Percentiles rank a stretch among this genome's conserved stretches.
Evolutionary conservation across 306 rosid species (phyloP).

Genomic region (Erythrophleum fordii): DNA sequence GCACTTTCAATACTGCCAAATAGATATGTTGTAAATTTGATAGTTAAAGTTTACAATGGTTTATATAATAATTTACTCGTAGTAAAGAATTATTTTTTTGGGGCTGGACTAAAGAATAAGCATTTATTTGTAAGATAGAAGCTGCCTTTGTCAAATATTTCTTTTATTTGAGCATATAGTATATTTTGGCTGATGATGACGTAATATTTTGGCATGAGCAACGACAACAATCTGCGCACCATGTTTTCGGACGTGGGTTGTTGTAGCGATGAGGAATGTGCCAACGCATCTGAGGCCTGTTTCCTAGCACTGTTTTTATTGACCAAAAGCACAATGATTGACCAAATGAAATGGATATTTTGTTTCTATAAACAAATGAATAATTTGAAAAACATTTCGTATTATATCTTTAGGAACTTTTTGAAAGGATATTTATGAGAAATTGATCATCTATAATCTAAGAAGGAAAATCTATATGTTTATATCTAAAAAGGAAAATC

Average conservation of each 20-base stretch:
- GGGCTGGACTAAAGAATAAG: not conserved
- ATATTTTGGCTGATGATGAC: constrained; percentile 46
- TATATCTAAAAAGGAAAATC: no score
- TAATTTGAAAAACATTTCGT: no score
- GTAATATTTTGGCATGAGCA: constrained; percentile 52
- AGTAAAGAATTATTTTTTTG: not conserved
- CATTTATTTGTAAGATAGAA: not conserved
- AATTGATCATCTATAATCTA: no score
- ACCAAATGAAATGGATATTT: no score
- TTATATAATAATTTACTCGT: no score
- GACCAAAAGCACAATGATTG: no score
- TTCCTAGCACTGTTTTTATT: not conserved
- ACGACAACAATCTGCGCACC: constrained; percentile 62
- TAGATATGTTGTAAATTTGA: no score
- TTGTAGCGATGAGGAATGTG: constrained; percentile 72
- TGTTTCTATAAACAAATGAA: no score
- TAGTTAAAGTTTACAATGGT: no score
- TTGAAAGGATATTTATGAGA: no score
- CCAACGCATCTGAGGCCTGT: constrained; percentile 79
- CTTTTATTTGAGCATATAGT: not conserved
- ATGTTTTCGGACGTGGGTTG: constrained; percentile 58
- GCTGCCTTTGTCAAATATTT: not conserved
- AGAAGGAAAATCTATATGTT: no score
- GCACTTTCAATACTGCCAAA: not conserved
- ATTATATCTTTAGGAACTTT: no score